A percentile compares a stretch with the other conserved stretches of the same genome.
Evolutionary conservation across 805 yeast genomes (phyloP).

Genomic region (Saturnispora silvae): DNA sequence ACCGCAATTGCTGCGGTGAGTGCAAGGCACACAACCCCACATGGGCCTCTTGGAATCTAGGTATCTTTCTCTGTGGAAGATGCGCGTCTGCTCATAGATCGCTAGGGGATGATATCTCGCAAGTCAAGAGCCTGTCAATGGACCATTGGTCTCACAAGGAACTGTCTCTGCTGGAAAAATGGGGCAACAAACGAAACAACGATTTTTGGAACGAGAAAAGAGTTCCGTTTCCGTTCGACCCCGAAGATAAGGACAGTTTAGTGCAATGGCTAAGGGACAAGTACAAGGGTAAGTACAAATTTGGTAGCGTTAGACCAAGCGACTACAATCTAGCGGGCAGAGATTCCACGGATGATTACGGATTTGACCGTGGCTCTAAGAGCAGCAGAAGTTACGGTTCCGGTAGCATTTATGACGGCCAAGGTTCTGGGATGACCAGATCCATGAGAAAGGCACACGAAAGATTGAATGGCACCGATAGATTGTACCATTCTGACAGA

Average conservation of each 20-base stretch:
- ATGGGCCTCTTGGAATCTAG: conserved; percentile 38
- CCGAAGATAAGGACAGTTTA: conserved; percentile 51
- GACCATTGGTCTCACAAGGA: conserved; percentile 60
- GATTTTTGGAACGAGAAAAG: conserved; percentile 58
- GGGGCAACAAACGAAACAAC: conserved; percentile 56
- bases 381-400: conserved; percentile 19
- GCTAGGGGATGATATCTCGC: conserved; percentile 50
- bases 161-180: conserved; percentile 30
- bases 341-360: conserved; percentile 12
- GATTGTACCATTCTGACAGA: conserved; percentile 4
- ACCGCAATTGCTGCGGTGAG: conserved; percentile 70
- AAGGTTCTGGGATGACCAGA: conserved; percentile 9
- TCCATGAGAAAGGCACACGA: conserved; percentile 12
- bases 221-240: conserved; percentile 66
- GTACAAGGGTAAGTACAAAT: conserved; percentile 52
- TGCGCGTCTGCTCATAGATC: conserved; percentile 73
- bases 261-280: conserved; percentile 56
- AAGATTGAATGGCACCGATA: conserved; percentile 8
- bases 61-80: conserved; percentile 71
- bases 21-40: conserved; percentile 63
- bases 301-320: conserved; percentile 26
- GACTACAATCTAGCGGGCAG: conserved; percentile 27
- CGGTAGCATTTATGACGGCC: conserved; percentile 2
- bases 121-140: conserved; percentile 61
- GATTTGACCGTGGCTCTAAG: conserved; percentile 7